A percentile compares a stretch with the other conserved stretches of the same genome.
Conservation (phyloP, 1,284 basidiomycete species). For the Pascua sp. region DNA sequence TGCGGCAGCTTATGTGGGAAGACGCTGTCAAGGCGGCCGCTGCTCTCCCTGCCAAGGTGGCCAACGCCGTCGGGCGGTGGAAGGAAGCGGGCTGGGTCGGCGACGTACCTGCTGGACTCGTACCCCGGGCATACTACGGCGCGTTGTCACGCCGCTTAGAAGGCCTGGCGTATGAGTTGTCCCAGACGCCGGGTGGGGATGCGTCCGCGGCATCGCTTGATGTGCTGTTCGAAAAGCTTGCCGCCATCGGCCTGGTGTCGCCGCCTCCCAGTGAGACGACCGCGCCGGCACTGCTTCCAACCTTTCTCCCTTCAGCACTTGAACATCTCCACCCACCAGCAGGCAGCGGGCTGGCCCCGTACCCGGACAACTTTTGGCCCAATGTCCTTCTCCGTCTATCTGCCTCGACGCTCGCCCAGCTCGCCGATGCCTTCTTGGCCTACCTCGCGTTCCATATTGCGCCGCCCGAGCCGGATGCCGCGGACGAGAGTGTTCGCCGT, state of each 20-base stretch:
- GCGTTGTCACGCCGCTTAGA: conserved; percentile 49
- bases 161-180: conserved; percentile 49
- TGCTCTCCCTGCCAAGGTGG: conserved; percentile 35
- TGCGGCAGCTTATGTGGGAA: conserved; percentile 35
- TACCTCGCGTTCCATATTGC: conserved; percentile 22
- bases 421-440: conserved; percentile 25
- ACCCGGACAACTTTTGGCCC: conserved; percentile 56
- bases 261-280: conserved; percentile 10
- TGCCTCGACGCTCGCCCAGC: conserved; percentile 45
- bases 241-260: conserved; percentile 29
- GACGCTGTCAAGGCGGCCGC: conserved; percentile 29
- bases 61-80: conserved; percentile 44
- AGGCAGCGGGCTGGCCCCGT: conserved; percentile 57
- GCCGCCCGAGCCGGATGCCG: conserved; percentile 14
- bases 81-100: conserved; percentile 43
- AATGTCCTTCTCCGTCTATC: conserved; percentile 62
- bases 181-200: conserved; percentile 48
- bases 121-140: conserved; percentile 57
- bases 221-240: conserved; percentile 29
- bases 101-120: conserved; percentile 22
- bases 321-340: conserved; percentile 53
- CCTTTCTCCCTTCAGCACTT: conserved; percentile 37
- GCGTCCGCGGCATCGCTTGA: conserved; percentile 17
- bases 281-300: conserved; percentile 28
- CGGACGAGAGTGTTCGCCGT: conserved; percentile 24